Evolutionary conservation across 108 stramenopile genomes (phyloP).

Genomic region (Pseudonitzschia delicatissima): DNA sequence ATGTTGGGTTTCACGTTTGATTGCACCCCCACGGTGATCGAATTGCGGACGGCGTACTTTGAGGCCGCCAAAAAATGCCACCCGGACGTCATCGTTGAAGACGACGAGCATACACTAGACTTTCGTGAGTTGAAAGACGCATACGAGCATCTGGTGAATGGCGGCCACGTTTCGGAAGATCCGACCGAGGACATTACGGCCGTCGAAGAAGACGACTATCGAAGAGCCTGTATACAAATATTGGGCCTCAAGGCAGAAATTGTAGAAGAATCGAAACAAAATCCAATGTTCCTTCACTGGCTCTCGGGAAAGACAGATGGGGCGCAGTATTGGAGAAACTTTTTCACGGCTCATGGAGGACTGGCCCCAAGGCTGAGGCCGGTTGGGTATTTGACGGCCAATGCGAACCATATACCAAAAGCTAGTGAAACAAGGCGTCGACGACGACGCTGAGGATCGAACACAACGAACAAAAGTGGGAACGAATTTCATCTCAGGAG

Average conservation of each 20-base stretch:
- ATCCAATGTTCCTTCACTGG: constrained; percentile 80
- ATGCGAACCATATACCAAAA: not conserved
- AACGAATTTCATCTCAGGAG: not conserved
- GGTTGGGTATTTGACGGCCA: constrained; percentile 13
- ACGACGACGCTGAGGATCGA: constrained; percentile 17
- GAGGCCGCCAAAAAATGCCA: constrained; percentile 70
- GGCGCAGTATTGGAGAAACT: constrained; percentile 65
- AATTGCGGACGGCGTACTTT: constrained; percentile 71
- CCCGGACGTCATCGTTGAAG: constrained; percentile 58
- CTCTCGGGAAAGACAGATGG: constrained; percentile 72
- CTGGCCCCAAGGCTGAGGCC: constrained; percentile 58
- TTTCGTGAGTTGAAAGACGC: constrained; percentile 63
- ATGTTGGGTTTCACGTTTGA: constrained; percentile 42
- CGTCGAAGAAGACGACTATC: constrained; percentile 66
- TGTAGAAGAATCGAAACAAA: constrained; percentile 81
- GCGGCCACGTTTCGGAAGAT: not conserved
- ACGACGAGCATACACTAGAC: constrained; percentile 26
- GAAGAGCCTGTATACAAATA: constrained; percentile 51
- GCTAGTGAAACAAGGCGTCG: constrained; percentile 13
- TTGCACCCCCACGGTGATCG: constrained; percentile 28
- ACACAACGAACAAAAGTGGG: not conserved
- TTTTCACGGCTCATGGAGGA: constrained; percentile 70
- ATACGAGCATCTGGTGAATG: constrained; percentile 61
- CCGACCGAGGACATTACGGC: constrained; percentile 23
- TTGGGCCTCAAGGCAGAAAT: constrained; percentile 74